Conservation (phyloP, 116 monocot species). For the Zostera marina region DNA sequence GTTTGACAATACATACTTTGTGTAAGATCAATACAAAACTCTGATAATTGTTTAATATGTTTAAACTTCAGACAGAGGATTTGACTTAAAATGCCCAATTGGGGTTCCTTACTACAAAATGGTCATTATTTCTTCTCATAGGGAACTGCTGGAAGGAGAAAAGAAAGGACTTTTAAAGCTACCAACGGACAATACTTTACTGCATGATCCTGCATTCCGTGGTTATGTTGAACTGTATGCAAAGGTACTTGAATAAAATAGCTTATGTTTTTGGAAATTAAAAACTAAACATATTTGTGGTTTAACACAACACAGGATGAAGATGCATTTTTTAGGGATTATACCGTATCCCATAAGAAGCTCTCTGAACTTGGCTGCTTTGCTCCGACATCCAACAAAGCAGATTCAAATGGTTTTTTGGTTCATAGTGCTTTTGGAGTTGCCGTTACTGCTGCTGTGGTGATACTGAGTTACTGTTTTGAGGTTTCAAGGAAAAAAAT, state of each 20-base stretch:
- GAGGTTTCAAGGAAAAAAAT: constrained; percentile 37
- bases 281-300: neutral
- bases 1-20: constrained; percentile 85
- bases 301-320: constrained; percentile 41
- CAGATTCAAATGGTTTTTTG: constrained; percentile 22
- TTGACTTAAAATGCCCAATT: neutral
- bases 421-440: constrained; percentile 72
- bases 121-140: constrained; percentile 6
- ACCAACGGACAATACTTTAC: constrained; percentile 72
- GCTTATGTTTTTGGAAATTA: neutral
- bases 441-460: constrained; percentile 65
- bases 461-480: constrained; percentile 70
- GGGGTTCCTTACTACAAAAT: neutral
- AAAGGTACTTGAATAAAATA: constrained; percentile 30
- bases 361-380: constrained; percentile 97
- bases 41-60: no score
- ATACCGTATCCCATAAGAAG: constrained; percentile 91
- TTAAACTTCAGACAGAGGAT: no score
- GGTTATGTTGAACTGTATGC: constrained; percentile 83
- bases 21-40: constrained; percentile 34
- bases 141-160: constrained; percentile 73
- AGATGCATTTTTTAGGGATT: constrained; percentile 91
- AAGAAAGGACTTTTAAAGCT: constrained; percentile 75
- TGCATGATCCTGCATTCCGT: constrained; percentile 58
- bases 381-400: constrained; percentile 23